Percentiles rank a stretch among this genome's conserved stretches.
These are phyloP conservation scores for Notholithocarpus densiflorus DNA, from an alignment of 306 rosid species.

Conservation along the genomic window DNA sequence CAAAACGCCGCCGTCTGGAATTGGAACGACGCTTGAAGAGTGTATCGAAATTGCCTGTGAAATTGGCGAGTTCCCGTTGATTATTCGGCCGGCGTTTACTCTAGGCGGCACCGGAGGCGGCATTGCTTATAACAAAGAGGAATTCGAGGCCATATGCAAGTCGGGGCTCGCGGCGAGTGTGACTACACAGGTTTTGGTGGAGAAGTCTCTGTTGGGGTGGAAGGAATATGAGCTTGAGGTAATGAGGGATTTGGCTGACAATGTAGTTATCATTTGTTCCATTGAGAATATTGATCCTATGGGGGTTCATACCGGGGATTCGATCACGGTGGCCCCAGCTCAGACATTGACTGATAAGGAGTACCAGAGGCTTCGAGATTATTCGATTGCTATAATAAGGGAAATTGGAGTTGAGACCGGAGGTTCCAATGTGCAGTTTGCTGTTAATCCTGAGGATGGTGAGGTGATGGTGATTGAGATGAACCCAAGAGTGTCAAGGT, in stretches of 20 bases:
- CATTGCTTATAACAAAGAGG: conserved; percentile 81
- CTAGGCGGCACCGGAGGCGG: conserved; percentile 97
- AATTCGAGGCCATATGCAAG: conserved; percentile 82
- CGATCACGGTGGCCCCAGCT: conserved; percentile 93
- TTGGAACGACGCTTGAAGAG: conserved; percentile 53
- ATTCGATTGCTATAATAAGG: conserved; percentile 64
- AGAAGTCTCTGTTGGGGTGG: conserved; percentile 94
- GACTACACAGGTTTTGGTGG: conserved; percentile 82
- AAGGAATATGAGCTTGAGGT: conserved; percentile 99
- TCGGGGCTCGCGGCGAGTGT: conserved; percentile 81
- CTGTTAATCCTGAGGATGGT: conserved; percentile 72
- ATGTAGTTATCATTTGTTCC: conserved; percentile 91
- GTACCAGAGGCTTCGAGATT: conserved; percentile 84
- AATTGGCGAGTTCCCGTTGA: conserved; percentile 77
- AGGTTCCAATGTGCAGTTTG: conserved; percentile 95
- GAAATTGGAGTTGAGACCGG: conserved; percentile 84
- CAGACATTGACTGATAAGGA: conserved; percentile 97
- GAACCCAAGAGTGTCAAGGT: conserved; percentile 97
- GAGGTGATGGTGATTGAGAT: conserved; percentile 99
- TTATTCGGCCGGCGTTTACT: conserved; percentile 81
- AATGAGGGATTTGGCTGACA: conserved; percentile 96
- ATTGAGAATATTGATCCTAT: conserved; percentile 97
- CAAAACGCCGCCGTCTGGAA: conserved; percentile 83
- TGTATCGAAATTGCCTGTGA: conserved; percentile 52
- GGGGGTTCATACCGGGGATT: conserved; percentile 98